A percentile compares a stretch with the other conserved stretches of the same genome.
Evolutionary conservation across 2,329 filamentous ascomycete species (phyloP).

Genomic region (Microascus cirrosus): DNA sequence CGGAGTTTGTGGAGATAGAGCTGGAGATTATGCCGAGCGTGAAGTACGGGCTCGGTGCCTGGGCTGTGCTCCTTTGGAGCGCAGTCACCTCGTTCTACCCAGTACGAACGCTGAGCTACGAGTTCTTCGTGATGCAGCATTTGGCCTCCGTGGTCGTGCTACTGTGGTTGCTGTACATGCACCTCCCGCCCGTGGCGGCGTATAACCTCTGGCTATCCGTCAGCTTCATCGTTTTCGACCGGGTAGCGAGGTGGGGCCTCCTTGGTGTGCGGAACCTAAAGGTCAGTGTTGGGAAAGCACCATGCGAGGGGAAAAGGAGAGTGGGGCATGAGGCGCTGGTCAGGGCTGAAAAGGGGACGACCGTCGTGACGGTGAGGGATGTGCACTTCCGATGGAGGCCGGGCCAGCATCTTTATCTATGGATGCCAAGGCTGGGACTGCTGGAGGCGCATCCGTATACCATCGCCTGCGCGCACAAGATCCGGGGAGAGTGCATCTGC

Average conservation of each 20-base stretch:
- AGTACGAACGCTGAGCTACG: constrained; percentile 54
- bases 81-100: constrained; percentile 51
- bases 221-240: constrained; percentile 50
- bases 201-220: constrained; percentile 58
- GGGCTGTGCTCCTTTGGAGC: constrained; percentile 56
- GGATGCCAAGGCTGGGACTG: constrained; percentile 41
- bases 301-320: constrained; percentile 33
- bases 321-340: constrained; percentile 42
- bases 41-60: constrained; percentile 56
- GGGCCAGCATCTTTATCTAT: constrained; percentile 51
- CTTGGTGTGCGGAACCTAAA: constrained; percentile 42
- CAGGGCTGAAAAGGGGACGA: constrained; percentile 37
- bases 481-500: constrained; percentile 40
- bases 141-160: constrained; percentile 49
- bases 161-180: constrained; percentile 50
- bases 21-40: constrained; percentile 52
- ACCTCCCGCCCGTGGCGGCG: constrained; percentile 47
- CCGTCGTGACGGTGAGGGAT: constrained; percentile 47
- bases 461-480: constrained; percentile 42
- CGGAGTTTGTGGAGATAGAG: constrained; percentile 47
- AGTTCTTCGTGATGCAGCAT: constrained; percentile 60
- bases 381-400: constrained; percentile 48
- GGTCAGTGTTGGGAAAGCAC: constrained; percentile 18
- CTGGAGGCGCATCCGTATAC: constrained; percentile 51
- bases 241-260: constrained; percentile 36